Evolutionary conservation across 805 yeast genomes (phyloP), one percentile per base, ranked within the genome.

Genomic region (Metschnikowia kofuensis): DNA sequence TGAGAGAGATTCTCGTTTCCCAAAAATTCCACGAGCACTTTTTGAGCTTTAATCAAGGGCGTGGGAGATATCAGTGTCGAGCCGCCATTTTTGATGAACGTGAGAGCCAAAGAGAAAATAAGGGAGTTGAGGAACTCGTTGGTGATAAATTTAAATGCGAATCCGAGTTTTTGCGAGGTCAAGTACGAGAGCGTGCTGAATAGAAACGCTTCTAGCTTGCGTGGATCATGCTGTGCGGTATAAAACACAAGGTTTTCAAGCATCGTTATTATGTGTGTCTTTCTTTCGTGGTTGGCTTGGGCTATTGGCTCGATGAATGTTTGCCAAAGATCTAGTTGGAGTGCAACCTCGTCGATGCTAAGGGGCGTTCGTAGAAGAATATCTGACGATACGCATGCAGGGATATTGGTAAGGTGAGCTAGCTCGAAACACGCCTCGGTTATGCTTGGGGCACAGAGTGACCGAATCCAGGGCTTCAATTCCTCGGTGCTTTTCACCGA

Each of bases 321-420:
- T 4, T 45, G 15, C 76, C 76, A 74, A 9, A 74, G 48, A 41
- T 72, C 76, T 10, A 59, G 56, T 47, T 70, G 76, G 14, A 72
- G 57, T 7, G 61, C 50, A 32, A 62, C 55, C 36, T 74, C 77
- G 6, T 61, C 54, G 16, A 52, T 50, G 6, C 65, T 60, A 46
- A 59, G 48, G 1, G 77, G 76, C 1, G 74, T 63, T 40, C 81
- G 61, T 1, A 62, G 51, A 2, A 75, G 54, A 5, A 76, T 56
- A 49, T 77, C 79, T 1, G 65, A 59, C 1, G 65, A 41, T 1
- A 77, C 64, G 56, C 69, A 73, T 0, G 69, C 55, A 0, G 82
- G 81, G 13, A 75, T 62, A 2, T 59, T 52, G 1, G 60, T 45
- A 9, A 61, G 49, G 14, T 66, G 63, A 0, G 65, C 42, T 9